These are phyloP conservation scores for Naegleria gruberi DNA, from an alignment of 208 protist species.

Conservation along the genomic window DNA sequence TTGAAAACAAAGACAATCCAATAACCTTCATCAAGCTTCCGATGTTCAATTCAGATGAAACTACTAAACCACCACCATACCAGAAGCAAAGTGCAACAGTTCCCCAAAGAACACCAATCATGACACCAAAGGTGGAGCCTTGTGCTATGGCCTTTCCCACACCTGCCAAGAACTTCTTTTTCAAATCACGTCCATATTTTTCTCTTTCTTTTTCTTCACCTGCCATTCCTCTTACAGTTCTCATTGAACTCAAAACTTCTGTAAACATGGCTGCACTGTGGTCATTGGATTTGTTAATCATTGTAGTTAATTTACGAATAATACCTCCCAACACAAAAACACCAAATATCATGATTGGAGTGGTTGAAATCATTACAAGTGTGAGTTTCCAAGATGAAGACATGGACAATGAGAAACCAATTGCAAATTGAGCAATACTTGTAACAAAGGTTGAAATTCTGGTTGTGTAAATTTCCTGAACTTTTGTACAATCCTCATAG, in stretches of 20 bases:
- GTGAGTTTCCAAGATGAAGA: neutral
- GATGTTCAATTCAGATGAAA: neutral
- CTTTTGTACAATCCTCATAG: neutral
- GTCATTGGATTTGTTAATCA: neutral
- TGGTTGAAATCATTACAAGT: neutral
- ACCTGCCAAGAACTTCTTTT: neutral
- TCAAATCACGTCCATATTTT: neutral
- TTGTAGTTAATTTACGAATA: neutral
- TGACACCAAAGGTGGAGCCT: neutral
- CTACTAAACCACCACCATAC: neutral
- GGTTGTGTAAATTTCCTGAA: neutral
- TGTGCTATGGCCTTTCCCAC: neutral
- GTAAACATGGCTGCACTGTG: neutral
- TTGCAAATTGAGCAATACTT: neutral
- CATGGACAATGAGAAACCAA: neutral
- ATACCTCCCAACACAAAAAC: neutral
- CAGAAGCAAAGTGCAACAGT: neutral
- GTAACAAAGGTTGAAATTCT: neutral
- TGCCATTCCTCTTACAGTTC: neutral
- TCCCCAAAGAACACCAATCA: neutral
- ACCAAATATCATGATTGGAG: neutral
- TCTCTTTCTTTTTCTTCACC: neutral
- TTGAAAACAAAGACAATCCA: neutral
- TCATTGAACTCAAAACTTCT: neutral
- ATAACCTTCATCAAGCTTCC: neutral